phyloP scores from a whole-genome alignment of 192 early-diverging fungal species.

The Ambispora gerdemannii region DNA sequence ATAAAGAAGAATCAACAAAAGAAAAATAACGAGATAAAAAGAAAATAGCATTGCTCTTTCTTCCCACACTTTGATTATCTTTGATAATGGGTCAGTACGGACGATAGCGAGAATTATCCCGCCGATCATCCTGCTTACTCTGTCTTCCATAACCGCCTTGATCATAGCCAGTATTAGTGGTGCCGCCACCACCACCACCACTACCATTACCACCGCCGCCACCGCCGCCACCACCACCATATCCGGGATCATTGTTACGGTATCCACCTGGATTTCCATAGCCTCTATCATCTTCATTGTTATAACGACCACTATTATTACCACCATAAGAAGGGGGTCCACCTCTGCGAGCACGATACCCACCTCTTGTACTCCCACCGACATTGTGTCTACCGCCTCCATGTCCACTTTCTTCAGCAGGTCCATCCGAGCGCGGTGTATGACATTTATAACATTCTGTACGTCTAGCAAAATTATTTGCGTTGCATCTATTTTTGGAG shows the following conservation, averaged over 20 bases:
- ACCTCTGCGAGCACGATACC: constrained; percentile 45
- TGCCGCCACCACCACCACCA: constrained; percentile 31
- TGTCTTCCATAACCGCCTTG: constrained; percentile 37
- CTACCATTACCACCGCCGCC: constrained; percentile 25
- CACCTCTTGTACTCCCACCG: constrained; percentile 31
- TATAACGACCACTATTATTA: constrained; percentile 42
- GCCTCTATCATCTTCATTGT: constrained; percentile 39
- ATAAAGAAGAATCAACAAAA: neutral
- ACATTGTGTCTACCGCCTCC: constrained; percentile 36
- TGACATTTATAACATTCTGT: constrained; percentile 64
- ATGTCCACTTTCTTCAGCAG: constrained; percentile 31
- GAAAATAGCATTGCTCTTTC: too few relatives aligned
- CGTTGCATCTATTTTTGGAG: constrained; percentile 48
- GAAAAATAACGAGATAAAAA: neutral
- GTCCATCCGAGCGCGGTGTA: constrained; percentile 49
- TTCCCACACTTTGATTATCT: neutral
- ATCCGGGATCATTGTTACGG: constrained; percentile 31
- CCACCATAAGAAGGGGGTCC: constrained; percentile 37
- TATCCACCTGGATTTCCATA: constrained; percentile 26
- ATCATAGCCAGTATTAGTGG: constrained; percentile 27
- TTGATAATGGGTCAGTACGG: constrained; percentile 9
- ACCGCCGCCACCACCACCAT: constrained; percentile 36
- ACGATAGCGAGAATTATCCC: constrained; percentile 19
- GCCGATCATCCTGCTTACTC: constrained; percentile 33
- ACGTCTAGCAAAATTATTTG: constrained; percentile 66